These are phyloP conservation scores for Sporisorium reilianum DNA, from an alignment of 1,284 basidiomycete species.

Conservation along the genomic window DNA sequence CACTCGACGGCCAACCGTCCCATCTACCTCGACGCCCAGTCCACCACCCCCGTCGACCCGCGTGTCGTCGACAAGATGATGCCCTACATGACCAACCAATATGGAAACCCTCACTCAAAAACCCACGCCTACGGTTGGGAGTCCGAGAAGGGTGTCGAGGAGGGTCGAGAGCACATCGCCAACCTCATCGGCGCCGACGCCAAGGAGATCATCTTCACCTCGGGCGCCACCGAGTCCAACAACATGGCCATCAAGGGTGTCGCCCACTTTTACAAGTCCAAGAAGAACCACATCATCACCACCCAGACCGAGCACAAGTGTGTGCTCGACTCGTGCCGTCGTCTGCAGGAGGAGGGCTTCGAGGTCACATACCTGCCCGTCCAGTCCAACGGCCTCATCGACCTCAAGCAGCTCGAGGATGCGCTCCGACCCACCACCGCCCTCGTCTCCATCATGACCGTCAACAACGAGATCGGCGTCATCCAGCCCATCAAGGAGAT, in stretches of 20 bases:
- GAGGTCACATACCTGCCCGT: constrained; percentile 98
- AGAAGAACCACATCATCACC: constrained; percentile 74
- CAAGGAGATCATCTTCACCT: constrained; percentile 98
- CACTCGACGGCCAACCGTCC: constrained; percentile 58
- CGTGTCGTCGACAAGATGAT: constrained; percentile 97
- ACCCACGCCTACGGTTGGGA: constrained; percentile 99
- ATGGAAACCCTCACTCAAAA: constrained; percentile 96
- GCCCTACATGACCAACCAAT: constrained; percentile 94
- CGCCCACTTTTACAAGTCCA: constrained; percentile 78
- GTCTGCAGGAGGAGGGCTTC: constrained; percentile 94
- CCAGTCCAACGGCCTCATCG: constrained; percentile 84
- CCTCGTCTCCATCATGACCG: constrained; percentile 95
- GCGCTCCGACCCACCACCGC: constrained; percentile 86
- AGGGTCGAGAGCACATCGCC: constrained; percentile 89
- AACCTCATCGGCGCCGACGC: constrained; percentile 90
- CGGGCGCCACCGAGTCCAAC: constrained; percentile 97
- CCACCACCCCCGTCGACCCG: constrained; percentile 97
- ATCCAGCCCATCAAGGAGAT: constrained; percentile 98
- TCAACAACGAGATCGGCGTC: constrained; percentile 99
- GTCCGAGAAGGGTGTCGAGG: constrained; percentile 92
- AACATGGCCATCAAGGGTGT: constrained; percentile 99
- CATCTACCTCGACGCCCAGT: constrained; percentile 68
- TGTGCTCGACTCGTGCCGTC: constrained; percentile 96
- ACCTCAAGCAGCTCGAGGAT: constrained; percentile 80
- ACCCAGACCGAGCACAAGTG: constrained; percentile 90